Percentiles rank a stretch among this genome's conserved stretches.
phyloP scores from a whole-genome alignment of 208 protist species.

The Leishmania tropica region DNA sequence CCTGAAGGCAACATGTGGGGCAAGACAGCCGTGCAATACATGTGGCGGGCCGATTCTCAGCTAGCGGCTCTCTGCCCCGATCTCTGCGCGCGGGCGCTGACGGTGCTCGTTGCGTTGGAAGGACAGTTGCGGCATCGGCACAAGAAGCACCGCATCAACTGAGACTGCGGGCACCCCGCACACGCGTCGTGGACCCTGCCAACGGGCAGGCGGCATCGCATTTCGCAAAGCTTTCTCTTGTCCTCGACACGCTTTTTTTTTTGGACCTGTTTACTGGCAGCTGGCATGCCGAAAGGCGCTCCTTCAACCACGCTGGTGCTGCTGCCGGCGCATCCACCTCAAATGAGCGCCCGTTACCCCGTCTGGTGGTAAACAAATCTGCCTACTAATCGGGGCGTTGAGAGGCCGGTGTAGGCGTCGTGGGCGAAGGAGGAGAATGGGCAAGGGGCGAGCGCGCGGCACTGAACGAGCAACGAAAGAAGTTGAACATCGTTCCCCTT shows the following conservation, averaged over 20 bases:
- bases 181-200: background rate
- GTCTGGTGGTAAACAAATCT: background rate
- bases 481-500: background rate
- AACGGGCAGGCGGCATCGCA: background rate
- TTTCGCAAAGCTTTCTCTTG: background rate
- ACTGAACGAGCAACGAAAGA: background rate
- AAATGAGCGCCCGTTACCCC: background rate
- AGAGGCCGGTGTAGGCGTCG: background rate
- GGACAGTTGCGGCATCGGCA: slow-evolving; percentile 44
- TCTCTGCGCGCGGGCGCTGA: slow-evolving; percentile 46
- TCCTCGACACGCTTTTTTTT: background rate
- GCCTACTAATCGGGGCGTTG: background rate
- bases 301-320: background rate
- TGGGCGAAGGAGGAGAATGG: background rate
- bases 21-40: background rate
- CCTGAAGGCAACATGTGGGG: background rate
- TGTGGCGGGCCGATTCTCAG: slow-evolving; percentile 10
- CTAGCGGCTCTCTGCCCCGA: slow-evolving; percentile 27
- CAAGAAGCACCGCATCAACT: slow-evolving; percentile 83
- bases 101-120: slow-evolving; percentile 56
- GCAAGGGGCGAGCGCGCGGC: background rate
- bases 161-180: background rate
- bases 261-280: background rate
- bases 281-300: background rate
- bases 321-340: background rate